phyloP scores from a whole-genome alignment of 179 eudicot species.

The Beta lomatogona region DNA sequence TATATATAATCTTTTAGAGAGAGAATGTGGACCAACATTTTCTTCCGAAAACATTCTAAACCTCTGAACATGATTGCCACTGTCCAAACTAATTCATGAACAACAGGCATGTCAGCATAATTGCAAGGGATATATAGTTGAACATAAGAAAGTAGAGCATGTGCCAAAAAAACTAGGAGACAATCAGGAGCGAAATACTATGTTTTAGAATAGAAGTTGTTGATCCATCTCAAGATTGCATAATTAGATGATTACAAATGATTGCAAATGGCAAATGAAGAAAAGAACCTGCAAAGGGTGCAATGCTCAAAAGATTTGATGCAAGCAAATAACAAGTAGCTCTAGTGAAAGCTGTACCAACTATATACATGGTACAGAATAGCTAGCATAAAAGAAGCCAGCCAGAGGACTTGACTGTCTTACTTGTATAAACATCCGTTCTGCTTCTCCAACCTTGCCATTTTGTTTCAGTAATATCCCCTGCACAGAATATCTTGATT shows the following conservation, averaged over 20 bases:
- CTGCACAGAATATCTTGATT: constrained; percentile 41
- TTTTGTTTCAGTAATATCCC: constrained; percentile 86
- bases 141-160: neutral
- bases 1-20: neutral
- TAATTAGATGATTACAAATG: neutral
- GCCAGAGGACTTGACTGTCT: constrained; percentile 23
- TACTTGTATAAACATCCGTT: constrained; percentile 98
- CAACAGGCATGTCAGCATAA: neutral
- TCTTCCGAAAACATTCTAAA: neutral
- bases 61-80: neutral
- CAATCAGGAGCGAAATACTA: neutral
- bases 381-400: constrained; percentile 2
- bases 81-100: neutral
- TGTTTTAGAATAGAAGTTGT: neutral
- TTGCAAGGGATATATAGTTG: neutral
- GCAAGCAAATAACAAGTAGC: too few species aligned
- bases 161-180: neutral
- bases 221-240: neutral
- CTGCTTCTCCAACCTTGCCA: constrained; percentile 85
- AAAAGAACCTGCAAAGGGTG: neutral
- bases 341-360: neutral
- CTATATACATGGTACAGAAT: neutral
- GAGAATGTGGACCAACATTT: neutral
- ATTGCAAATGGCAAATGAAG: neutral
- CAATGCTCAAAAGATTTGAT: neutral